Conservation (phyloP, 2,329 filamentous ascomycete species). For the Mollisia scopiformis region DNA sequence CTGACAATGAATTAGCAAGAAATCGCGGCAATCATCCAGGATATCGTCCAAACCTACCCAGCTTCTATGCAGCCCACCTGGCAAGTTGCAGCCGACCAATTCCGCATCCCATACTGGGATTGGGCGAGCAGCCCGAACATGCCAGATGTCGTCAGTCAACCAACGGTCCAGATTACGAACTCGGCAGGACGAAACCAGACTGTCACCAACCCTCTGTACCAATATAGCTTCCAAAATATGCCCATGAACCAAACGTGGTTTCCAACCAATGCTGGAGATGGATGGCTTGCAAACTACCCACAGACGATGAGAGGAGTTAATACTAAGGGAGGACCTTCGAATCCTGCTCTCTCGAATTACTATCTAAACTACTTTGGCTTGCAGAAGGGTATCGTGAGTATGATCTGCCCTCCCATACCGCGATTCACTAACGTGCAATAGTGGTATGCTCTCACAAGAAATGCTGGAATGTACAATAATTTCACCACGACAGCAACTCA, state of each 20-base stretch:
- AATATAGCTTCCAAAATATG: conserved; percentile 49
- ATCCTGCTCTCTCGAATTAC: conserved; percentile 23
- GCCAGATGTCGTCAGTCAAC: conserved; percentile 39
- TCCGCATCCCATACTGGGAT: conserved; percentile 53
- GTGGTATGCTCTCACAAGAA: conserved; percentile 47
- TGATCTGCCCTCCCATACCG: neutral
- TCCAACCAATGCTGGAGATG: conserved; percentile 38
- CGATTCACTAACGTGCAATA: conserved; percentile 26
- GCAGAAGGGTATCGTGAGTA: conserved; percentile 31
- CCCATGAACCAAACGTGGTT: conserved; percentile 39
- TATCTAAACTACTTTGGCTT: conserved; percentile 20
- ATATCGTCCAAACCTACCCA: conserved; percentile 43
- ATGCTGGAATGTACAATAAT: conserved; percentile 38
- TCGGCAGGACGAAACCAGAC: conserved; percentile 17
- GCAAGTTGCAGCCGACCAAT: conserved; percentile 40
- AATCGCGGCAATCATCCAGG: conserved; percentile 49
- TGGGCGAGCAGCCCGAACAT: conserved; percentile 48
- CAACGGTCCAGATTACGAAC: conserved; percentile 36
- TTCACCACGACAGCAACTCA: conserved; percentile 44
- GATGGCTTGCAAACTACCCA: conserved; percentile 33
- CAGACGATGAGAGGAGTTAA: conserved; percentile 38
- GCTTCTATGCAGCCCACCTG: conserved; percentile 39
- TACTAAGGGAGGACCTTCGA: conserved; percentile 13
- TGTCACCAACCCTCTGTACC: conserved; percentile 55
- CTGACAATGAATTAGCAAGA: conserved; percentile 47